Evolutionary conservation across 305 asterid species (phyloP).

Genomic region (Ajuga reptans): DNA sequence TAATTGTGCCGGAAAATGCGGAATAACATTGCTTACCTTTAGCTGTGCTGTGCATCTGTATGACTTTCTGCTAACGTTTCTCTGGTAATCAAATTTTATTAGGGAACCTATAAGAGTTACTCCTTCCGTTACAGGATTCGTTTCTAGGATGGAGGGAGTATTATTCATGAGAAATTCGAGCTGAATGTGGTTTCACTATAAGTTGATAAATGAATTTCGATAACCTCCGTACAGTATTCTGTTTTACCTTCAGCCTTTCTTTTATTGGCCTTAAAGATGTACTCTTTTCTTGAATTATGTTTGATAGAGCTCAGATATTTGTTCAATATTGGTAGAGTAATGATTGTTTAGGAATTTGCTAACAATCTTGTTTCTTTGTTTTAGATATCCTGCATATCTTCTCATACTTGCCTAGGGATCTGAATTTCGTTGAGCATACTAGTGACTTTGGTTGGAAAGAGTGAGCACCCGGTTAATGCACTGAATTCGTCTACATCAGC

Average conservation of each 20-base stretch:
- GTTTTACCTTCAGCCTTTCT: not conserved
- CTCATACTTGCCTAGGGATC: constrained; percentile 91
- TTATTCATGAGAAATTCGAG: not conserved
- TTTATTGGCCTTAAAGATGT: not conserved
- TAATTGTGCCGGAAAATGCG: not conserved
- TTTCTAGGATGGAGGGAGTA: not conserved
- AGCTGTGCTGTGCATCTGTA: not conserved
- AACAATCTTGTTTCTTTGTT: constrained; percentile 26
- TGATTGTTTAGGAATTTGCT: not conserved
- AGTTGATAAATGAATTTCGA: not conserved
- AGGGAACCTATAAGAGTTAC: not conserved
- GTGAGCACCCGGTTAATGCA: constrained; percentile 40
- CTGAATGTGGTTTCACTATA: constrained; percentile 8
- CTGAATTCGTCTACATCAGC: constrained; percentile 16
- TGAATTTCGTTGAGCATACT: constrained; percentile 90
- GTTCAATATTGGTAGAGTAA: not conserved
- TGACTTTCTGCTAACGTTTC: not conserved
- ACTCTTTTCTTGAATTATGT: not conserved
- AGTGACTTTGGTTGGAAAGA: constrained; percentile 95
- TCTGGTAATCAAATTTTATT: not conserved
- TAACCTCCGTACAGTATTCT: not conserved
- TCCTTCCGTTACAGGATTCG: too few relatives aligned
- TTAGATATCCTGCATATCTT: constrained; percentile 84
- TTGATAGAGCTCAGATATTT: not conserved
- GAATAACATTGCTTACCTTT: not conserved